Evolutionary conservation across 257 asterid genomes (phyloP), one percentile per base, ranked within the genome.

Genomic region (Solanum microdontum): DNA sequence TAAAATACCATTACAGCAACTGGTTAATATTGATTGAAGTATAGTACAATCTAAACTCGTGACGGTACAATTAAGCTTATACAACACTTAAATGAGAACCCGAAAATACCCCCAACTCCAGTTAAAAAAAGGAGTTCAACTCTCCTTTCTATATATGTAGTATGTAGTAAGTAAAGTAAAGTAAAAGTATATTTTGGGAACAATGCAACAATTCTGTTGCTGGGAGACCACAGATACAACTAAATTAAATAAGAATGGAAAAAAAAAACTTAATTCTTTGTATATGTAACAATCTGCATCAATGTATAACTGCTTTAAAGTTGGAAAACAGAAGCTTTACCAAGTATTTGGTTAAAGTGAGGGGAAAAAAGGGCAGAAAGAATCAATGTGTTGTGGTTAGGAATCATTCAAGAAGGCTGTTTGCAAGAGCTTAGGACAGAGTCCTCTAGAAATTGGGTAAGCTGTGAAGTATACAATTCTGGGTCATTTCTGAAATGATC

Each of bases 401-500:
- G 86, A 77, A 83, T 4, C 82, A 83, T 76, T 92, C 87, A 93
- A 87, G 91, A 91, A 92, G 94, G 90, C 62, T 37, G 79, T 73
- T 91, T 92, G 92, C 94, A 90, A 90, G 88, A 30, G 14, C 88
- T 91, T 87, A 95, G 91, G 90, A 96, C 95, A 85, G 95, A 96
- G 89, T 95, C 96, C 90, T 96, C 97, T 88, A 96, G 89, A 89
- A 95, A 94, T 83, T 87, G 91, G 43, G 98, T 91, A 89, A 96
- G 99, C 93, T 96, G 98, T 79, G 98, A 92, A 90, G 98, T 91
- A 90, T 96, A 96, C 66, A 95, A 86, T 87, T 90, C 90, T 1
- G 98, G 98, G 75, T 95, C 94, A 33, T 94, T 94, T 51, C 98
- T 93, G 87, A 95, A 94, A 91, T 97, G 99, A 87, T 97, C 98